phyloP scores from a whole-genome alignment of 257 asterid species.

The Linaria vulgaris region DNA sequence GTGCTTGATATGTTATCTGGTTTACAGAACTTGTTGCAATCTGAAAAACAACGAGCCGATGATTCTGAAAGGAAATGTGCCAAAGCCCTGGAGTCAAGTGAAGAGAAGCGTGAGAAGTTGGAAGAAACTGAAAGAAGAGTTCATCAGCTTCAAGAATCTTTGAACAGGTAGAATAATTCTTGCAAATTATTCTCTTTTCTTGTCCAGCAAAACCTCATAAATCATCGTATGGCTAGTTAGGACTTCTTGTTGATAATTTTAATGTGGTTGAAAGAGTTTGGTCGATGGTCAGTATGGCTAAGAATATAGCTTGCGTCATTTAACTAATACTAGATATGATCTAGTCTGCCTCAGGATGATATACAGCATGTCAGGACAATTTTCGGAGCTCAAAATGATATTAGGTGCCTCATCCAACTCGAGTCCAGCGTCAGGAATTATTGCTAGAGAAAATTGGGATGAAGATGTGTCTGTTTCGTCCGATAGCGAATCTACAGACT shows the following conservation, averaged over 20 bases:
- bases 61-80: slow-evolving; percentile 62
- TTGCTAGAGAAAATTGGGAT: slow-evolving; percentile 49
- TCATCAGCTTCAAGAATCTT: slow-evolving; percentile 83
- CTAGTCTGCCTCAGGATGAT: slow-evolving; percentile 99
- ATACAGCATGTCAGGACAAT: slow-evolving; percentile 97
- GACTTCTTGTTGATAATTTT: slow-evolving; percentile 14
- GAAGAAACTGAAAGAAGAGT: slow-evolving; percentile 87
- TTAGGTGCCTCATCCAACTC: slow-evolving; percentile 67
- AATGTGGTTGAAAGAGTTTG: slow-evolving; percentile 30
- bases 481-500: slow-evolving; percentile 71
- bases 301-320: slow-evolving; percentile 31
- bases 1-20: slow-evolving; percentile 21
- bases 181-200: slow-evolving; percentile 22
- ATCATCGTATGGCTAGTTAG: background rate
- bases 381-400: slow-evolving; percentile 94
- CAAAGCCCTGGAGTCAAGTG: slow-evolving; percentile 63
- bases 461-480: slow-evolving; percentile 55
- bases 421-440: slow-evolving; percentile 62
- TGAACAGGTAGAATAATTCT: slow-evolving; percentile 66
- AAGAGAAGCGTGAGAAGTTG: slow-evolving; percentile 73
- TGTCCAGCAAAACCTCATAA: background rate
- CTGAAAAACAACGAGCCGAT: slow-evolving; percentile 81
- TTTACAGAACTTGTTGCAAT: slow-evolving; percentile 58
- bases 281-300: slow-evolving; percentile 22
- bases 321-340: slow-evolving; percentile 56